These are phyloP conservation scores for Curvularia sp. DNA, from an alignment of 2,329 filamentous ascomycete species.

Conservation along the genomic window DNA sequence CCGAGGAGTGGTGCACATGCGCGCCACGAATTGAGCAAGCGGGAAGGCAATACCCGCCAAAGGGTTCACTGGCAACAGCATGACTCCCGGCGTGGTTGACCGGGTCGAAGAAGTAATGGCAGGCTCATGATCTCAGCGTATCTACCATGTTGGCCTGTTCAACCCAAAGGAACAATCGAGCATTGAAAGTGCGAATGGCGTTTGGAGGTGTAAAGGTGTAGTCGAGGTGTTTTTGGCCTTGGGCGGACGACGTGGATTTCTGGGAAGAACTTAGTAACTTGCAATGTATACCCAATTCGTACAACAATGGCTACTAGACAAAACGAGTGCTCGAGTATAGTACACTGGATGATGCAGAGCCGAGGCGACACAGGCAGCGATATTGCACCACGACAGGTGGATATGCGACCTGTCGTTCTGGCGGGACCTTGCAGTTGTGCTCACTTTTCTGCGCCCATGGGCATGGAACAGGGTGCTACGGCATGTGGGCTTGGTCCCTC, in stretches of 20 bases:
- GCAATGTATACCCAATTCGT: slow-evolving; percentile 2
- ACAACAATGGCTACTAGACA: background rate
- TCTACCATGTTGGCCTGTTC: background rate
- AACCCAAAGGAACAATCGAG: background rate
- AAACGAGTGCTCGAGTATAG: background rate
- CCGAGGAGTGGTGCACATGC: slow-evolving; percentile 69
- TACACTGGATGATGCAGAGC: background rate
- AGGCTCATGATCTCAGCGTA: background rate
- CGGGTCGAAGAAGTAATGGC: background rate
- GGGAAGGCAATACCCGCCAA: slow-evolving; percentile 70
- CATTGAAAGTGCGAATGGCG: background rate
- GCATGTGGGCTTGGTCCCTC: slow-evolving; percentile 10
- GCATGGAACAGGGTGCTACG: slow-evolving; percentile 15
- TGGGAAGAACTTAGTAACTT: slow-evolving; percentile 9
- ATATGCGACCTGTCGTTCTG: slow-evolving; percentile 2
- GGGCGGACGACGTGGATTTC: slow-evolving; percentile 1
- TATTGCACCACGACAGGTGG: slow-evolving; percentile 9
- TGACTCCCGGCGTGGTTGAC: slow-evolving; percentile 32
- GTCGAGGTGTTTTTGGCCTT: background rate
- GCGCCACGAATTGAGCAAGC: slow-evolving; percentile 67
- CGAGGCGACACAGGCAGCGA: background rate
- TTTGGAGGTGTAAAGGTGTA: background rate
- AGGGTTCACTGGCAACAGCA: slow-evolving; percentile 53
- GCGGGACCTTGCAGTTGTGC: slow-evolving; percentile 22
- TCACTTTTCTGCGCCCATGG: slow-evolving; percentile 4